Evolutionary conservation across 2,329 filamentous ascomycete species (phyloP), one percentile per base, ranked within the genome.

Genomic region (Anisogramma anomala): DNA sequence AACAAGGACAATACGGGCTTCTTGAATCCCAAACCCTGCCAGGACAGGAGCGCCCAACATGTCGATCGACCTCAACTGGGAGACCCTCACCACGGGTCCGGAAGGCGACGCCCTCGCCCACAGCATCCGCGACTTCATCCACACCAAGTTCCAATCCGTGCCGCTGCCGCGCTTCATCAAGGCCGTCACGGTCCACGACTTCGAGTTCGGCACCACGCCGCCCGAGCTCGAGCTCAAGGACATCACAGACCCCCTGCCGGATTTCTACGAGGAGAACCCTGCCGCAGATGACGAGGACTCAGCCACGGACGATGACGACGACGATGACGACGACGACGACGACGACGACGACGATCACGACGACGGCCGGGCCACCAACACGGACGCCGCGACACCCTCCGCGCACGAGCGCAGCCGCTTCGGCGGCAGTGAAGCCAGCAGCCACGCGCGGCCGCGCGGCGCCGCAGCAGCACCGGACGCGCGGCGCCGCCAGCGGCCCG

Each of bases 31-130:
- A n/a, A n/a, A n/a, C n/a, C n/a, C n/a, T n/a, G n/a, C n/a, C n/a
- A n/a, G n/a, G n/a, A n/a, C n/a, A 23, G 22, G 22, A 9, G 9
- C 6, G 22, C 22, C 22, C 22, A 23, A 9, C 30, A 98, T 98
- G 91, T 96, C 91, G 52, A 89, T 98, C 67, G 88, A 96, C 58
- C 82, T 98, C 59, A 87, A 94, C 64, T 98, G 91, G 91, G 82
- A 91, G 56, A 83, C 82, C 48, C 76, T 96, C 57, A 96, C 89
- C 17, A 80, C 79, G 48, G 91, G 91, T 20, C 77, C 86, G 36
- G 89, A 96, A 62, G 89, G 91, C 42, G 73, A 79, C 49, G 83
- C 77, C 40, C 78, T 95, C 47, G 87, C 89, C 36, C 82, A 87
- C 57, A 75, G 74, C 48, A 94, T 98, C 62, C 84, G 89, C 50